phyloP scores from a whole-genome alignment of 73 alveolate genomes.

The Stentor roeselii region DNA sequence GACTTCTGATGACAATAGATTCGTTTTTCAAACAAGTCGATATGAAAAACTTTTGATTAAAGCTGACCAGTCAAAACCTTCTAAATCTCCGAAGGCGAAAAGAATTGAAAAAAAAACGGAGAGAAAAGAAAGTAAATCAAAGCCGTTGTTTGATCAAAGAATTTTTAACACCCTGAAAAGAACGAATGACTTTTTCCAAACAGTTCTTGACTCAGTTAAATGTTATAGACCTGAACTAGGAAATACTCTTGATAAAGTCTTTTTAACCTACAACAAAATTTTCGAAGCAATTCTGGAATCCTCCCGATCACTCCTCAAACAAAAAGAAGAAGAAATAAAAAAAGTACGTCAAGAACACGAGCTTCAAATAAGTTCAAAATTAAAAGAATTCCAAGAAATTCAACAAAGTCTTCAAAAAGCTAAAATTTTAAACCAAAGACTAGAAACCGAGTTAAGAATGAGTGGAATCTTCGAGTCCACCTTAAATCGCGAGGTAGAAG shows the following conservation, averaged over 20 bases:
- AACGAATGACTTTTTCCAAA: constrained; percentile 38
- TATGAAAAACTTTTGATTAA: neutral
- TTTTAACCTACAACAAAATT: constrained; percentile 35
- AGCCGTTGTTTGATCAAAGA: neutral
- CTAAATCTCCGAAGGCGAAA: neutral
- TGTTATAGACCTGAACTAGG: constrained; percentile 59
- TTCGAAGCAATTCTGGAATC: constrained; percentile 47
- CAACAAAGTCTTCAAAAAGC: constrained; percentile 29
- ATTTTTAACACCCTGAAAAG: constrained; percentile 39
- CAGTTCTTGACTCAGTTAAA: constrained; percentile 41
- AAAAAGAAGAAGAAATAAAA: constrained; percentile 32
- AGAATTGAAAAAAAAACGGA: too few relatives aligned
- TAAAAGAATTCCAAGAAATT: constrained; percentile 8
- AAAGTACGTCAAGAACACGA: constrained; percentile 31
- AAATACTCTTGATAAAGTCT: constrained; percentile 29
- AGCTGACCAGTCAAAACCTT: neutral
- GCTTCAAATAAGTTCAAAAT: constrained; percentile 39
- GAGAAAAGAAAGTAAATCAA: too few relatives aligned
- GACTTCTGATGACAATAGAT: neutral
- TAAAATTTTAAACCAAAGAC: neutral
- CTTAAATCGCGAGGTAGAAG: constrained; percentile 34
- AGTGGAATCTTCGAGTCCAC: constrained; percentile 34
- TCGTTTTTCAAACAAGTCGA: neutral
- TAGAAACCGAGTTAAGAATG: constrained; percentile 33
- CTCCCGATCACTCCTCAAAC: constrained; percentile 32